These are phyloP conservation scores for Phialocephala sp. DNA, from an alignment of 2,329 filamentous ascomycete genomes.

Conservation along the genomic window DNA sequence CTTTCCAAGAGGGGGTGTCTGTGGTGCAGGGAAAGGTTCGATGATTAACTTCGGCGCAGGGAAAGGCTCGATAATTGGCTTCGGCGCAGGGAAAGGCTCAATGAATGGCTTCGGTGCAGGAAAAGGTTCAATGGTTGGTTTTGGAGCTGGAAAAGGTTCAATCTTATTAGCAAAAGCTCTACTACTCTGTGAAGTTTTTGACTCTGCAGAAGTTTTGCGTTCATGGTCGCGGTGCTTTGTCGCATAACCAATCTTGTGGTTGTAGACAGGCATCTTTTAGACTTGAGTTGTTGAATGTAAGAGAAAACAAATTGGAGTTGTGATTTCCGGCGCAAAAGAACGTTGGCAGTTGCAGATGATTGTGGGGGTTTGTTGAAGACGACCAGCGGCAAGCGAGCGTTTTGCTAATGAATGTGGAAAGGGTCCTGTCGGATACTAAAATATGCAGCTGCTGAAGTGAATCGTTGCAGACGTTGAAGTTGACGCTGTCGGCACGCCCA, in stretches of 20 bases:
- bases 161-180: slow-evolving; percentile 40
- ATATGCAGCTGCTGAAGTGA: slow-evolving; percentile 4
- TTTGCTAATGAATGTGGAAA: neutral
- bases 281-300: neutral
- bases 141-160: slow-evolving; percentile 45
- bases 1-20: slow-evolving; percentile 27
- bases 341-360: neutral
- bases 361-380: neutral
- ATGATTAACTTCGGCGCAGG: slow-evolving; percentile 18
- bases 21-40: slow-evolving; percentile 9
- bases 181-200: slow-evolving; percentile 28
- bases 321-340: neutral
- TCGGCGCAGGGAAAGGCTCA: slow-evolving; percentile 44
- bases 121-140: slow-evolving; percentile 44
- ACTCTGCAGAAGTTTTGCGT: slow-evolving; percentile 17
- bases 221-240: slow-evolving; percentile 16
- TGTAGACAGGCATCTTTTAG: slow-evolving; percentile 30
- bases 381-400: neutral
- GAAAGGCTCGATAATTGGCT: slow-evolving; percentile 42
- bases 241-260: slow-evolving; percentile 40
- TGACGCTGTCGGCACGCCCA: neutral
- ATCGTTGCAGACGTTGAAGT: neutral
- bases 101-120: slow-evolving; percentile 36
- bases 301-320: neutral
- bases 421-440: slow-evolving; percentile 1